These are phyloP conservation scores for Lathyrus aphaca DNA, from an alignment of 306 rosid species.

Conservation along the genomic window DNA sequence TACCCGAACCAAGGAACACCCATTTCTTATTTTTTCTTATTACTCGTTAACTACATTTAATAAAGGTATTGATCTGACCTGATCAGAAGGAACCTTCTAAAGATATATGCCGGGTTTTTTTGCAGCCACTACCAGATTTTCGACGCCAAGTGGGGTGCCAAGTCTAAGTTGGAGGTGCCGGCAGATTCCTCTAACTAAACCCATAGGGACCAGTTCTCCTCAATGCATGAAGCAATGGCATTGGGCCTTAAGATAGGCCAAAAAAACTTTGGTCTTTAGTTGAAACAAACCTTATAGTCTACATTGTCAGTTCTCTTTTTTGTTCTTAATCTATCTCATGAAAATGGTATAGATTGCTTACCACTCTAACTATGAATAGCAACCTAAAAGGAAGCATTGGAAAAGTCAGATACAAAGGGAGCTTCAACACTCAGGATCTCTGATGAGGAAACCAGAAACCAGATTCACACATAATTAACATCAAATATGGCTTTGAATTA, in stretches of 20 bases:
- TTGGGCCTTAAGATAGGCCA: neutral
- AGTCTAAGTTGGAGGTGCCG: too few species aligned
- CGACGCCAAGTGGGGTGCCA: too few species aligned
- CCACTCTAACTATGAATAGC: neutral
- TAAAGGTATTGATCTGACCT: too few species aligned
- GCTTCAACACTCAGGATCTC: neutral
- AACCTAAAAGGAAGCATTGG: slow-evolving; percentile 23
- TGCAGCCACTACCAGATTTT: too few species aligned
- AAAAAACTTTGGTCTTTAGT: neutral
- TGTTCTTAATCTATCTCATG: neutral
- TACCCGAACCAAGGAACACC: too few species aligned
- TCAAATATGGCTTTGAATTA: neutral
- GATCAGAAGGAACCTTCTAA: too few species aligned
- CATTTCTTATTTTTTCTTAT: too few species aligned
- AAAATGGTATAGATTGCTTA: neutral
- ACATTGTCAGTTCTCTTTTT: neutral
- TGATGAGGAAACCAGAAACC: slow-evolving; percentile 15
- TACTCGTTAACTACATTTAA: too few species aligned
- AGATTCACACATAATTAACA: neutral
- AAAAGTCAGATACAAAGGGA: slow-evolving; percentile 26
- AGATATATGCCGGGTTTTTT: too few species aligned
- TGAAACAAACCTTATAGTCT: neutral
- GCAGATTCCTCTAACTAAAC: too few species aligned
- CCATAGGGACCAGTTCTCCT: too few species aligned
- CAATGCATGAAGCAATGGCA: neutral